Percentiles rank a stretch among this genome's conserved stretches.
Conservation (phyloP, 768 basidiomycete genomes). For the Pleurotus djamor region DNA sequence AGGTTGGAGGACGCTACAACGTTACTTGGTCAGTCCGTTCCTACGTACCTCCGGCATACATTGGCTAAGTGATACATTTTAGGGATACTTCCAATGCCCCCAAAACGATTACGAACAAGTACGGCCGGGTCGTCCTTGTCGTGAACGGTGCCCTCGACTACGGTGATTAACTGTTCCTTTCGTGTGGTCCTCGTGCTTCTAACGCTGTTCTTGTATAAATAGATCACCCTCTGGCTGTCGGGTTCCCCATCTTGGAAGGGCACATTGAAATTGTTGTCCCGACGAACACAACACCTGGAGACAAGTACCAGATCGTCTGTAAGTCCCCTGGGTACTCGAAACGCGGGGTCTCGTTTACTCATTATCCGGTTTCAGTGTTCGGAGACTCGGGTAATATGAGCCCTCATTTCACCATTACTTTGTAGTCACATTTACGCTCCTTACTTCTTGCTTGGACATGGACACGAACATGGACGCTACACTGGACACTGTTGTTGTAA, state of each 20-base stretch:
- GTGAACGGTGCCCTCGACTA: conserved; percentile 26
- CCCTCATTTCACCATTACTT: conserved; percentile 38
- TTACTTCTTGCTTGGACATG: background rate
- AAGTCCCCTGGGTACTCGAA: conserved; percentile 18
- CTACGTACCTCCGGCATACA: background rate
- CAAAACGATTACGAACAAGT: conserved; percentile 37
- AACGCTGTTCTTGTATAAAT: background rate
- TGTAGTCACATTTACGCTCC: background rate
- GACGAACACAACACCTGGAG: conserved; percentile 25
- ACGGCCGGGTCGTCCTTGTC: conserved; percentile 35
- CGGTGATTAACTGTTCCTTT: conserved; percentile 18
- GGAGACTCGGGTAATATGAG: conserved; percentile 56
- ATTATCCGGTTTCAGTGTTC: conserved; percentile 32
- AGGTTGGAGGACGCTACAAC: conserved; percentile 36
- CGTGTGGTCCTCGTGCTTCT: background rate
- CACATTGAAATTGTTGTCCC: conserved; percentile 37
- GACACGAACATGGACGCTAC: background rate
- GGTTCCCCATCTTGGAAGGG: conserved; percentile 33
- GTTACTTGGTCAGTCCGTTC: conserved; percentile 46
- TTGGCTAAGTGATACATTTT: background rate
- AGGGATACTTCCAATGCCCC: conserved; percentile 41
- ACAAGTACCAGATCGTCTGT: conserved; percentile 43
- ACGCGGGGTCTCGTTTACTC: background rate
- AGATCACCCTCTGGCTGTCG: conserved; percentile 34
- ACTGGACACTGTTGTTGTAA: no score